Conservation (phyloP, 2,329 filamentous ascomycete genomes). For the Shiraia bambusicola region DNA sequence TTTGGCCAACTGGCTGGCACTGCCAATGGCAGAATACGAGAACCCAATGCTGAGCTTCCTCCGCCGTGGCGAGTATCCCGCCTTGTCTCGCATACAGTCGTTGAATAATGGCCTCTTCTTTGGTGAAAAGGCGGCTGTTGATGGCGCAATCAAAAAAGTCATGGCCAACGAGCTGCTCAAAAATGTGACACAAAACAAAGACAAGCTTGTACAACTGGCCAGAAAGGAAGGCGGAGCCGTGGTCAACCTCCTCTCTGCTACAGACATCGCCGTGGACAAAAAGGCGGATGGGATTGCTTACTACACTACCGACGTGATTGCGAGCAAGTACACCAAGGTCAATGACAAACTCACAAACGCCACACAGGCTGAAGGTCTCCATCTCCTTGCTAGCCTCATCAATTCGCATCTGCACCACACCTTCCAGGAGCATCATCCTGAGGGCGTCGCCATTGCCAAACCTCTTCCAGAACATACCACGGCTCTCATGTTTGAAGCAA, state of each 20-base stretch:
- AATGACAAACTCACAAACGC: constrained; percentile 60
- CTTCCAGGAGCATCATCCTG: constrained; percentile 77
- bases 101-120: constrained; percentile 72
- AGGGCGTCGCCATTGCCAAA: constrained; percentile 79
- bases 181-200: constrained; percentile 57
- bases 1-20: constrained; percentile 73
- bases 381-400: constrained; percentile 71
- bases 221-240: constrained; percentile 59
- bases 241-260: constrained; percentile 54
- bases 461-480: constrained; percentile 76
- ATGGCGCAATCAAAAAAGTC: constrained; percentile 46
- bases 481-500: constrained; percentile 67
- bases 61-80: constrained; percentile 72
- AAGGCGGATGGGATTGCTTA: constrained; percentile 71
- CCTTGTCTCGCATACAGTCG: constrained; percentile 71
- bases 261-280: constrained; percentile 66
- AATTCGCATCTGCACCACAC: constrained; percentile 81
- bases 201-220: constrained; percentile 59
- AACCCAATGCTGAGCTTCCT: constrained; percentile 72
- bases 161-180: constrained; percentile 56
- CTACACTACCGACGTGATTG: constrained; percentile 67
- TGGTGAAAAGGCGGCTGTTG: constrained; percentile 59
- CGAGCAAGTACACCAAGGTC: constrained; percentile 65
- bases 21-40: constrained; percentile 79
- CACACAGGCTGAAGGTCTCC: constrained; percentile 61